phyloP scores from a whole-genome alignment of 1,284 basidiomycete species.

The Pseudozyma hubeiensis region DNA sequence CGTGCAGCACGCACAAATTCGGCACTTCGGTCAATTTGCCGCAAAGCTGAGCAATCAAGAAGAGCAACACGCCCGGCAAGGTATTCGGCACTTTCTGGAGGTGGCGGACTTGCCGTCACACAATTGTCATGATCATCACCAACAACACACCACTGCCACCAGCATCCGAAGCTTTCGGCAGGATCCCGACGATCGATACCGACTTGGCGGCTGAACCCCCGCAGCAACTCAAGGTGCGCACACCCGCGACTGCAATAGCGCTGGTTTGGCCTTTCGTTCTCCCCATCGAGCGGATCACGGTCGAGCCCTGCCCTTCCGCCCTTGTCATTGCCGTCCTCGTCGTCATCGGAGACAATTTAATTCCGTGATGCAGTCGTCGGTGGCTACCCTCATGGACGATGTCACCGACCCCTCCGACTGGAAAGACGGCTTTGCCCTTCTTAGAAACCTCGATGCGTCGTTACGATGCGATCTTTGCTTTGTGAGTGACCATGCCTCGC shows the following conservation, averaged over 20 bases:
- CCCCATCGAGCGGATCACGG: too few species aligned
- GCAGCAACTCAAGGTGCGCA: too few species aligned
- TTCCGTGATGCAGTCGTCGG: constrained; percentile 15
- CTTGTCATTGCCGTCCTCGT: too few species aligned
- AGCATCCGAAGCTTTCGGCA: neutral
- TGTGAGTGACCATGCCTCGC: neutral
- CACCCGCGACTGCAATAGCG: neutral
- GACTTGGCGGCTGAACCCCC: too few species aligned
- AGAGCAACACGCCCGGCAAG: neutral
- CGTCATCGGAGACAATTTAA: neutral
- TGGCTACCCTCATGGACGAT: constrained; percentile 38
- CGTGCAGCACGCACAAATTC: neutral
- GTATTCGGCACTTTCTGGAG: neutral
- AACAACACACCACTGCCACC: too few species aligned
- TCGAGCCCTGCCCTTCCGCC: too few species aligned
- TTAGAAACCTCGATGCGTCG: constrained; percentile 56
- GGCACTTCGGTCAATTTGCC: constrained; percentile 1
- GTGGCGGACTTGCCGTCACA: constrained; percentile 1
- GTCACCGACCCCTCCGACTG: constrained; percentile 65
- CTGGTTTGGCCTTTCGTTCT: too few species aligned
- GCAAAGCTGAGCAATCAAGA: constrained; percentile 18
- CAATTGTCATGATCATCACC: neutral
- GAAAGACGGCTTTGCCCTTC: constrained; percentile 43
- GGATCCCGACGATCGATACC: neutral
- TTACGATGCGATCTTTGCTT: constrained; percentile 65